phyloP scores from a whole-genome alignment of 2,329 filamentous ascomycete species.

The Aureobasidium sp. region DNA sequence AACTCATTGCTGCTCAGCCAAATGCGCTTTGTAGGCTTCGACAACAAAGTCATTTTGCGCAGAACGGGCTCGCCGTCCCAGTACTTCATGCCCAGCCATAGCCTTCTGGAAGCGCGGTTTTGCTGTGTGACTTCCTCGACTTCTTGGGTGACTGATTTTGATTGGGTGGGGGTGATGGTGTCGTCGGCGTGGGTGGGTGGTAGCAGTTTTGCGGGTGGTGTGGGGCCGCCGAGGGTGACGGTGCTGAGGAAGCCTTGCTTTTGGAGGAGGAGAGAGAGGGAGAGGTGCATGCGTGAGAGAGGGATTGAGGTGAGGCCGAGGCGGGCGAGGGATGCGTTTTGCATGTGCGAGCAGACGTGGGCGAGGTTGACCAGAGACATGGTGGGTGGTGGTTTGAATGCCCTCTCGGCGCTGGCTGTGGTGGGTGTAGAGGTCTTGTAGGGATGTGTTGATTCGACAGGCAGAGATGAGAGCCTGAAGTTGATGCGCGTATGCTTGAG shows the following conservation, averaged over 20 bases:
- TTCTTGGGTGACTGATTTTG: slow-evolving; percentile 15
- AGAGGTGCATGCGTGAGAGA: slow-evolving; percentile 71
- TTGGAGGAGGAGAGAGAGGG: slow-evolving; percentile 67
- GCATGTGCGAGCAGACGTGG: slow-evolving; percentile 80
- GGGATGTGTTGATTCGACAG: background rate
- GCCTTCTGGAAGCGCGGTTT: slow-evolving; percentile 64
- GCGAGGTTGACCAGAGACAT: slow-evolving; percentile 70
- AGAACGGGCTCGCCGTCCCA: slow-evolving; percentile 75
- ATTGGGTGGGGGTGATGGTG: background rate
- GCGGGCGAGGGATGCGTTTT: slow-evolving; percentile 78
- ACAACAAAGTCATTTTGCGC: slow-evolving; percentile 55
- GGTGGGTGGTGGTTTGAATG: slow-evolving; percentile 13
- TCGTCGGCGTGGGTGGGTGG: slow-evolving; percentile 16
- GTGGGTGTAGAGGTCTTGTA: background rate
- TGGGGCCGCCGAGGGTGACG: slow-evolving; percentile 63
- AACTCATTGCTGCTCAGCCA: slow-evolving; percentile 56
- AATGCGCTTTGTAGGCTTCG: slow-evolving; percentile 65
- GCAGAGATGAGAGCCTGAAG: background rate
- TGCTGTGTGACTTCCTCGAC: slow-evolving; percentile 24
- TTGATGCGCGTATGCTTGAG: background rate
- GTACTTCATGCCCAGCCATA: slow-evolving; percentile 91
- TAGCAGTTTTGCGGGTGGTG: slow-evolving; percentile 31
- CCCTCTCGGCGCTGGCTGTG: slow-evolving; percentile 8
- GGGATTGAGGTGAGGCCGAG: slow-evolving; percentile 77
- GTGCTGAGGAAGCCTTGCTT: slow-evolving; percentile 72